Evolutionary conservation across 257 asterid species (phyloP).

Genomic region (Penstemon barbatus): DNA sequence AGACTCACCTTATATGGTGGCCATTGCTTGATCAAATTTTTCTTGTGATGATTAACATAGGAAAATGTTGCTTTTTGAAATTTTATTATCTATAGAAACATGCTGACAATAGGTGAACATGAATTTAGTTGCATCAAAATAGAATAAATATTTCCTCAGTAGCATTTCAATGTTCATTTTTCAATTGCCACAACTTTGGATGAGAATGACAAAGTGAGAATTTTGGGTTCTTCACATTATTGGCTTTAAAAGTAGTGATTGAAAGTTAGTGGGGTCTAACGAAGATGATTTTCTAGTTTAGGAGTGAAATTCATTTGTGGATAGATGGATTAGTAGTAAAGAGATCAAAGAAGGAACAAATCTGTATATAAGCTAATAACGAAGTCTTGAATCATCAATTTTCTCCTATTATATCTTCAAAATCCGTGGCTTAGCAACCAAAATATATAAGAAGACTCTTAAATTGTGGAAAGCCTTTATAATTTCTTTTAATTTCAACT

Average conservation of each 20-base stretch:
- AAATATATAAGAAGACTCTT: slow-evolving; percentile 10
- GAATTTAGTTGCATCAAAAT: not conserved
- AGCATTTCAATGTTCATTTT: slow-evolving; percentile 11
- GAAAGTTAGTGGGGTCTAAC: not conserved
- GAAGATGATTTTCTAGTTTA: too few relatives aligned
- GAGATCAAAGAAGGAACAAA: not conserved
- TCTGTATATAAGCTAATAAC: not conserved
- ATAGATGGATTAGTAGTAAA: not conserved
- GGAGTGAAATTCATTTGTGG: too few relatives aligned
- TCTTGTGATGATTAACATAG: not conserved
- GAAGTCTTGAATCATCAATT: not conserved
- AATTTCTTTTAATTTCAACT: not conserved
- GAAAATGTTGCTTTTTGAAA: not conserved
- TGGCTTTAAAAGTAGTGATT: not conserved
- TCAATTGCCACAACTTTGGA: not conserved
- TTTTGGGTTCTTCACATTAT: not conserved
- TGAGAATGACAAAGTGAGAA: not conserved
- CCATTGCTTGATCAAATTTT: not conserved
- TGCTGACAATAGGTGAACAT: not conserved
- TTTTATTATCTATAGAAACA: not conserved
- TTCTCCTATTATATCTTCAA: slow-evolving; percentile 7
- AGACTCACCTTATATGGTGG: slow-evolving; percentile 1
- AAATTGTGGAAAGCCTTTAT: not conserved
- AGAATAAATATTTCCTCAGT: not conserved
- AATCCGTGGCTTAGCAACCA: not conserved